Conservation (phyloP, 192 early-diverging fungal genomes). For the Helicostylum pulchrum region DNA sequence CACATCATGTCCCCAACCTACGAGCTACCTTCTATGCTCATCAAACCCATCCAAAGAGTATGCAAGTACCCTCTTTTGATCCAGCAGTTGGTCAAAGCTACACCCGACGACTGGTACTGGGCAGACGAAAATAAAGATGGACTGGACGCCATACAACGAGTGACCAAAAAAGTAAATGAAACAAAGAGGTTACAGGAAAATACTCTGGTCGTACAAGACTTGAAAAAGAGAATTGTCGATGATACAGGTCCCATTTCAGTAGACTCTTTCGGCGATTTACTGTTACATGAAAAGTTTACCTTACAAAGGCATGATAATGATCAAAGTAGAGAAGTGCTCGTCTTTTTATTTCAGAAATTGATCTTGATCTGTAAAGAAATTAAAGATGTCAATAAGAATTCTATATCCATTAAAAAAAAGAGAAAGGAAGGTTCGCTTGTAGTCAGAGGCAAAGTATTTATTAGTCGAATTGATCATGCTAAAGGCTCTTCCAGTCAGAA, state of each 20-base stretch:
- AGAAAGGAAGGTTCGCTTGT: constrained; percentile 47
- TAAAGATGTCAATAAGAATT: constrained; percentile 34
- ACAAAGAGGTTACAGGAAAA: constrained; percentile 86
- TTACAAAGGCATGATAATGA: constrained; percentile 67
- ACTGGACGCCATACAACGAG: constrained; percentile 74
- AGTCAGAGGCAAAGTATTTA: constrained; percentile 12
- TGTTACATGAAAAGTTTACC: constrained; percentile 84
- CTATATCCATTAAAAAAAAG: constrained; percentile 52
- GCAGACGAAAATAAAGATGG: constrained; percentile 68
- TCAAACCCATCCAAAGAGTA: constrained; percentile 96
- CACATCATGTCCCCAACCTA: constrained; percentile 81
- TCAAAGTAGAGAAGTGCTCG: constrained; percentile 73
- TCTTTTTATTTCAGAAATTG: constrained; percentile 92
- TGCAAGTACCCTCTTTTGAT: constrained; percentile 97
- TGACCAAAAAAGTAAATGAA: constrained; percentile 91
- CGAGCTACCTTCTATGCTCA: constrained; percentile 87
- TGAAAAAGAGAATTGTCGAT: constrained; percentile 65
- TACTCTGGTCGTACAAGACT: constrained; percentile 69
- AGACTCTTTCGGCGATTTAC: constrained; percentile 74
- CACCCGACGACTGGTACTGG: constrained; percentile 50
- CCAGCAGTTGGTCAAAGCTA: constrained; percentile 66
- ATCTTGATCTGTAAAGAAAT: constrained; percentile 95
- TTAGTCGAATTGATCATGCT: constrained; percentile 10
- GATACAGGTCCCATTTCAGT: constrained; percentile 81
- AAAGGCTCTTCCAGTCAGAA: constrained; percentile 5